phyloP scores from a whole-genome alignment of 805 yeast species.

The Suhomyces pyralidae region DNA sequence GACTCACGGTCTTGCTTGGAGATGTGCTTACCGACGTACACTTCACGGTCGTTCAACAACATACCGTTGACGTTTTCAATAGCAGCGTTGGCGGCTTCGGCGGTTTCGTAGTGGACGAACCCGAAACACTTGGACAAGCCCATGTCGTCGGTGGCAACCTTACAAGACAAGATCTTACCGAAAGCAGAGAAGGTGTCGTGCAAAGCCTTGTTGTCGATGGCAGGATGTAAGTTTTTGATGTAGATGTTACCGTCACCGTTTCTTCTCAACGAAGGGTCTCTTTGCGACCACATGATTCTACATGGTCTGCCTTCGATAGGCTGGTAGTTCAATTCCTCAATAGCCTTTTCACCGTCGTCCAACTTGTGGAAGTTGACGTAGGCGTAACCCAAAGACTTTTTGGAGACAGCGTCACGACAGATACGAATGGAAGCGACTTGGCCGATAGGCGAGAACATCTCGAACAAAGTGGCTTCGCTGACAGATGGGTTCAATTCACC shows the following conservation, averaged over 20 bases:
- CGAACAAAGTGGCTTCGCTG: constrained; percentile 91
- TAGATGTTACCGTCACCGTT: constrained; percentile 94
- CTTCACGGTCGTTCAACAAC: constrained; percentile 94
- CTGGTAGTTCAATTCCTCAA: constrained; percentile 93
- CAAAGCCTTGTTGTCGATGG: constrained; percentile 96
- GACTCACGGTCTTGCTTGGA: constrained; percentile 92
- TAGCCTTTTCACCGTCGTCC: constrained; percentile 89
- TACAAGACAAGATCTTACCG: constrained; percentile 93
- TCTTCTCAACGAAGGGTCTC: constrained; percentile 94
- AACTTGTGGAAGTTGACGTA: constrained; percentile 91
- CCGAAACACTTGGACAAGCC: constrained; percentile 96
- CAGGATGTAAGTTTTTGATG: constrained; percentile 98
- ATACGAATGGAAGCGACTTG: constrained; percentile 96
- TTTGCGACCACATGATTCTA: constrained; percentile 99
- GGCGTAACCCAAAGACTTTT: constrained; percentile 96
- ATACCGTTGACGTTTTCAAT: constrained; percentile 97
- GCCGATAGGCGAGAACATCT: constrained; percentile 91
- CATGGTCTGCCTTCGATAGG: constrained; percentile 93
- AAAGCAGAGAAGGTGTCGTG: constrained; percentile 97
- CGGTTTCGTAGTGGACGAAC: constrained; percentile 92
- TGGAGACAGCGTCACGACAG: constrained; percentile 96
- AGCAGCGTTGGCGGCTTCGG: constrained; percentile 90
- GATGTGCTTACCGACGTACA: constrained; percentile 91
- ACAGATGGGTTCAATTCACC: constrained; percentile 94
- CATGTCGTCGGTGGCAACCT: constrained; percentile 90